Evolutionary conservation across 805 yeast species (phyloP), one percentile per base, ranked within the genome.

Genomic region (Starmerella floris): DNA sequence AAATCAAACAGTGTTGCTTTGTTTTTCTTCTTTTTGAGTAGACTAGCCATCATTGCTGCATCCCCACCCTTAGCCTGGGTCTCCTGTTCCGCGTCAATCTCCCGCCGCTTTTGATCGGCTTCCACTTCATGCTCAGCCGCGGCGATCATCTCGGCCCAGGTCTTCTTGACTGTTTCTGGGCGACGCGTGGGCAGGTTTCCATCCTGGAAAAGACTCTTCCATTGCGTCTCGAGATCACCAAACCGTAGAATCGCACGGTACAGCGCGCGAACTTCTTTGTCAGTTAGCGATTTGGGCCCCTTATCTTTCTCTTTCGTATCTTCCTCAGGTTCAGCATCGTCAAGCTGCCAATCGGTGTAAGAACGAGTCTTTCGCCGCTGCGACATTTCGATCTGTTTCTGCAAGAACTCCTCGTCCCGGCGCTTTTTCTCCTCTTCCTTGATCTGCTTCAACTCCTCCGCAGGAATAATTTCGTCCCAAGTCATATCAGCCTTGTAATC

Each of bases 391-490:
- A 91, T 76, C 61, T 91, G 97, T 53, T 85, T 88, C 56, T 84
- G 77, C 44, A 91, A 70, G 56, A 76, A 87, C 50, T 76, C 80
- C 50, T 88, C 96, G 51, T 91, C 96, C 35, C 78, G 73, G 40
- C 81, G 72, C 59, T 77, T 79, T 68, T 80, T 78, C 59, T 91
- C 98, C 43, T 85, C 94, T 50, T 82, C 94, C 59, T 91, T 91
- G 54, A 91, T 69, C 59, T 81, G 83, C 46, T 76, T 72, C 50
- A 93, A 68, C 61, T 91, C 98, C 35, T 83, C 94, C 51, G 83
- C 87, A 0, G 99, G 99, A 55, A 91, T 91, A 53, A 91, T 91
- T 61, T 91, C 99, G 65, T 91, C 97, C 99, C 99, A 91, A 50
- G 85, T 93, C 48, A 88, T 85, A 61, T 88, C 95, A 1, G 98